Base-by-base conservation (phyloP, 2,329 filamentous ascomycete genomes). In the Mollisia scopiformis region DNA sequence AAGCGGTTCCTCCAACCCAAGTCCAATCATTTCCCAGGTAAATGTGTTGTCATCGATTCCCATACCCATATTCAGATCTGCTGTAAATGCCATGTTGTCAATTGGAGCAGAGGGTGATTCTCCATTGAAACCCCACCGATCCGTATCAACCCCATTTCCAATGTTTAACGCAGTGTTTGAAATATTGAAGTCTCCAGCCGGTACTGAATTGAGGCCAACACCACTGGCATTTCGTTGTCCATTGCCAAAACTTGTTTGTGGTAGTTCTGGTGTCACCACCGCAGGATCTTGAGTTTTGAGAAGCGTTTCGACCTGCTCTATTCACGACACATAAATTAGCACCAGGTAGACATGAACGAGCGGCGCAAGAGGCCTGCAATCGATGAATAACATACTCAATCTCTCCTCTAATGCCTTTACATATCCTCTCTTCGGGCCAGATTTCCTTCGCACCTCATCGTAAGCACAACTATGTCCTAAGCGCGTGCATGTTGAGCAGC, bases 231-330 rank as follows among this genome's bases (percentile, higher is more conserved):
- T 65, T 35, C 41, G 47, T 47, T 55, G 37, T 14, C 49, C 63
- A 43, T 27, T 55, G n/a, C 61, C 28, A 39, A 71, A 71, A 54
- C 25, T 67, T 61, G 64, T 59, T 52, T 55, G 54, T 49, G 58
- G 33, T 31, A 59, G 53, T 49, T 69, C 68, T 55, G 65, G 61
- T 31, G 55, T 59, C 30, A 61, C 64, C 55, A 62, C 58, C 11
- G 58, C 59, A 21, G 82, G 76, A 57, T 92, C 90, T 72, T 96
- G 90, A 6, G 86, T 91, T 78, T 94, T 96, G 62, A 97, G 80
- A 58, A 97, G 79, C 1, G 90, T 95, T 80, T 97, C 94, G 58
- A 98, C 93, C 82, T 97, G 93, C 75, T 94, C 92, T 96, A 69
- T 16, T 35, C 46, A 53, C 50, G 52, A 31, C 14, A n/a, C 27